phyloP scores from a whole-genome alignment of 2,329 filamentous ascomycete species.

The Penicillium sp. region DNA sequence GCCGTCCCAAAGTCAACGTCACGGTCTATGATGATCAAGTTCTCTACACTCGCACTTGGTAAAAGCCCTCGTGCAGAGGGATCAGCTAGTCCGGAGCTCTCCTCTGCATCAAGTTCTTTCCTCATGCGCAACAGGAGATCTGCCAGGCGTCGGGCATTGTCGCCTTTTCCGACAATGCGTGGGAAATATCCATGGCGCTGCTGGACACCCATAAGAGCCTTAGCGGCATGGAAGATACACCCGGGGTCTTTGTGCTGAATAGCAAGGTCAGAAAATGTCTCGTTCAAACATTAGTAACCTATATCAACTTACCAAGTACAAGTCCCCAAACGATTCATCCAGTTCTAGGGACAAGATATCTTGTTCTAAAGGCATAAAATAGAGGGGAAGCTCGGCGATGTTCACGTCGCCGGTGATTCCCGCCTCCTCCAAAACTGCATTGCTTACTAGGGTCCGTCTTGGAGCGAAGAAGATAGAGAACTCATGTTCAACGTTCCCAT shows the following conservation, averaged over 20 bases:
- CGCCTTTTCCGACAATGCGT: slow-evolving; percentile 90
- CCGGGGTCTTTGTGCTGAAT: slow-evolving; percentile 77
- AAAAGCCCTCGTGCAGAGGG: slow-evolving; percentile 64
- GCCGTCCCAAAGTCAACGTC: slow-evolving; percentile 92
- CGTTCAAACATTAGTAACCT: not conserved
- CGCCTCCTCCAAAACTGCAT: slow-evolving; percentile 86
- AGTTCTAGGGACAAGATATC: slow-evolving; percentile 90
- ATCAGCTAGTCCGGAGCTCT: slow-evolving; percentile 59
- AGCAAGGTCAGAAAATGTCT: not conserved
- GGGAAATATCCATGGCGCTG: slow-evolving; percentile 91
- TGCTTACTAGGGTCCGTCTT: slow-evolving; percentile 83
- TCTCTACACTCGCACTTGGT: slow-evolving; percentile 85
- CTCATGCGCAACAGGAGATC: slow-evolving; percentile 89
- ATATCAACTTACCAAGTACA: slow-evolving; percentile 66
- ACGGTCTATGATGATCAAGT: slow-evolving; percentile 89
- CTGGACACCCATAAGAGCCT: slow-evolving; percentile 91
- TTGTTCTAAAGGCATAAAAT: slow-evolving; percentile 87
- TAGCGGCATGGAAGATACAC: slow-evolving; percentile 82
- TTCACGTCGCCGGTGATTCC: slow-evolving; percentile 91
- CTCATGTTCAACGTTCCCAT: slow-evolving; percentile 87
- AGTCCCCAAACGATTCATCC: slow-evolving; percentile 78
- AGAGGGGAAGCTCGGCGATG: slow-evolving; percentile 80
- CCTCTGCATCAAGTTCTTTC: slow-evolving; percentile 82
- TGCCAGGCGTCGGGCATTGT: slow-evolving; percentile 84
- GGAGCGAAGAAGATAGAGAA: slow-evolving; percentile 97